Evolutionary conservation across 73 alveolate species (phyloP).

Genomic region (Stentor coeruleus): DNA sequence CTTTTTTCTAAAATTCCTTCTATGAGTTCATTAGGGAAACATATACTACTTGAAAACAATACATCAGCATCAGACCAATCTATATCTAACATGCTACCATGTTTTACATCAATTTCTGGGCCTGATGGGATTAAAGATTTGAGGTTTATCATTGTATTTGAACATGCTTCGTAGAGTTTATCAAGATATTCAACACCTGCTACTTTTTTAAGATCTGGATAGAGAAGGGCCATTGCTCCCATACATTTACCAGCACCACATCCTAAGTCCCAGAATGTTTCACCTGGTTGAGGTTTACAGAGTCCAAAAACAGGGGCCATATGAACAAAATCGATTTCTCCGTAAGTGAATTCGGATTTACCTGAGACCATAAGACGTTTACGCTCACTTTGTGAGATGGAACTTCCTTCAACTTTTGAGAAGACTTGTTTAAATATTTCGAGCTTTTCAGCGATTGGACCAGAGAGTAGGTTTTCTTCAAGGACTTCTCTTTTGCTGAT

Average conservation of each 20-base stretch:
- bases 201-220: constrained; percentile 22
- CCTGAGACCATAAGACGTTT: constrained; percentile 32
- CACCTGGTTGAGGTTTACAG: constrained; percentile 41
- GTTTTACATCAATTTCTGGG: constrained; percentile 28
- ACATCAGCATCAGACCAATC: constrained; percentile 51
- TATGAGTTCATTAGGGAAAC: constrained; percentile 54
- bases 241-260: constrained; percentile 53
- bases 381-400: constrained; percentile 37
- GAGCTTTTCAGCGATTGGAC: constrained; percentile 17
- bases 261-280: constrained; percentile 48
- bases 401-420: constrained; percentile 30
- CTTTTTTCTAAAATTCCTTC: constrained; percentile 29
- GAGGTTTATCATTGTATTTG: background rate
- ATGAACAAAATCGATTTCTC: constrained; percentile 47
- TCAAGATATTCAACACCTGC: constrained; percentile 40
- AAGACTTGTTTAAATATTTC: constrained; percentile 20
- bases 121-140: background rate
- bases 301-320: constrained; percentile 38
- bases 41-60: constrained; percentile 38
- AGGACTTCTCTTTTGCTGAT: constrained; percentile 15
- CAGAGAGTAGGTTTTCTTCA: constrained; percentile 26
- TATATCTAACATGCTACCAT: constrained; percentile 36
- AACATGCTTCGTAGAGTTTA: constrained; percentile 29
- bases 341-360: constrained; percentile 50
- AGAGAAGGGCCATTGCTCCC: constrained; percentile 25